These are phyloP conservation scores for Gossypium ekmanianum DNA, from an alignment of 345 rosid species.

Conservation along the genomic window DNA sequence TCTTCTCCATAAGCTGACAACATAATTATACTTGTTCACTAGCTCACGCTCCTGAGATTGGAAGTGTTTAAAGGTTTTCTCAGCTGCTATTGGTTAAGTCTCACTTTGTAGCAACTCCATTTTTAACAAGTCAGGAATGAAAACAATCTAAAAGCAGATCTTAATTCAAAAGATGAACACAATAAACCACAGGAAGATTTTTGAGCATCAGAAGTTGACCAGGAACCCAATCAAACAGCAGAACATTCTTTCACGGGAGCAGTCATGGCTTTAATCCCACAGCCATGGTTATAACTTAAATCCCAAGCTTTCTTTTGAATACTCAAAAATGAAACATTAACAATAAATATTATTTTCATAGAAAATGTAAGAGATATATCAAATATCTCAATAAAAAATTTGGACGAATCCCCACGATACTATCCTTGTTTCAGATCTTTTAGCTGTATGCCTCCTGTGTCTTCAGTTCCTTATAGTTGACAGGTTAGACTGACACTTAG, in stretches of 20 bases:
- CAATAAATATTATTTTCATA: background rate
- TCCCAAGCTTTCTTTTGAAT: background rate
- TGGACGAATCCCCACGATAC: too few relatives aligned
- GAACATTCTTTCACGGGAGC: background rate
- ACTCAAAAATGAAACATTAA: background rate
- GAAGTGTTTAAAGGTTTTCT: constrained; percentile 65
- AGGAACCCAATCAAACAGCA: background rate
- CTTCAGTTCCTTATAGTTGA: background rate
- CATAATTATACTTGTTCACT: constrained; percentile 78
- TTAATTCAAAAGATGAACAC: background rate
- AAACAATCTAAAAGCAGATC: constrained; percentile 7
- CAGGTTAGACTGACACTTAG: background rate
- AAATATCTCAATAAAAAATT: too few relatives aligned
- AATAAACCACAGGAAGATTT: background rate
- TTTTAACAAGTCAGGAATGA: background rate
- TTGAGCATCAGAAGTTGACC: background rate
- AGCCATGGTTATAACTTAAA: background rate
- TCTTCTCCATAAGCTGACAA: constrained; percentile 84
- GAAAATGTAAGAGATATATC: background rate
- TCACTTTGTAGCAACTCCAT: constrained; percentile 10
- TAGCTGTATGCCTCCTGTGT: background rate
- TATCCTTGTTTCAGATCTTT: too few relatives aligned
- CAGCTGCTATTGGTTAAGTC: constrained; percentile 61
- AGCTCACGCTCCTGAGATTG: constrained; percentile 67
- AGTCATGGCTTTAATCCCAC: background rate